phyloP scores from a whole-genome alignment of 805 yeast genomes.

The Saccharomycopsis sp. region DNA sequence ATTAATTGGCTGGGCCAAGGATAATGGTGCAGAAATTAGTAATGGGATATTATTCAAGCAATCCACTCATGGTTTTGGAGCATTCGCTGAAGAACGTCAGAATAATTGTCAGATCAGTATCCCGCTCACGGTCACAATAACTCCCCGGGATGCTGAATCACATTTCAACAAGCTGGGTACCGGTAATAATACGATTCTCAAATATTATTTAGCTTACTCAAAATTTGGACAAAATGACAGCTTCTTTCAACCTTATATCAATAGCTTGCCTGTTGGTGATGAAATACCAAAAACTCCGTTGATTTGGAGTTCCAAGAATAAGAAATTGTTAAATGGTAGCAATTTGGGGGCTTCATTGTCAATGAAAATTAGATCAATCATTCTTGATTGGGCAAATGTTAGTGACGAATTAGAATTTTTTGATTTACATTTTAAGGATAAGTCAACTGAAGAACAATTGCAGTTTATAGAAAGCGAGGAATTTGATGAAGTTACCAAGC shows the following conservation, averaged over 20 bases:
- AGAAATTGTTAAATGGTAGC: slow-evolving; percentile 9
- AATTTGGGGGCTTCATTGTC: slow-evolving; percentile 17
- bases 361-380: slow-evolving; percentile 6
- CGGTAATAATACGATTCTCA: not conserved
- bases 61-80: slow-evolving; percentile 12
- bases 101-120: slow-evolving; percentile 6
- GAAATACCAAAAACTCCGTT: slow-evolving; percentile 18
- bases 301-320: slow-evolving; percentile 14
- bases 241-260: slow-evolving; percentile 14
- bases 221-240: slow-evolving; percentile 4
- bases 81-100: not conserved
- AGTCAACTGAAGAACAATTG: too few relatives aligned
- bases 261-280: slow-evolving; percentile 14
- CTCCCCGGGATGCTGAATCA: not conserved
- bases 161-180: slow-evolving; percentile 4
- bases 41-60: slow-evolving; percentile 29
- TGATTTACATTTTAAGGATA: too few relatives aligned
- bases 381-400: slow-evolving; percentile 18
- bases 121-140: slow-evolving; percentile 9
- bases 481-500: slow-evolving; percentile 20
- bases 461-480: too few relatives aligned
- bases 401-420: not conserved
- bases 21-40: slow-evolving; percentile 34
- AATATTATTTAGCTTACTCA: slow-evolving; percentile 10
- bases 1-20: slow-evolving; percentile 33